Percentiles rank a stretch among this genome's conserved stretches.
phyloP scores from a whole-genome alignment of 495 filamentous ascomycete genomes.

The Xylaria cubensis region DNA sequence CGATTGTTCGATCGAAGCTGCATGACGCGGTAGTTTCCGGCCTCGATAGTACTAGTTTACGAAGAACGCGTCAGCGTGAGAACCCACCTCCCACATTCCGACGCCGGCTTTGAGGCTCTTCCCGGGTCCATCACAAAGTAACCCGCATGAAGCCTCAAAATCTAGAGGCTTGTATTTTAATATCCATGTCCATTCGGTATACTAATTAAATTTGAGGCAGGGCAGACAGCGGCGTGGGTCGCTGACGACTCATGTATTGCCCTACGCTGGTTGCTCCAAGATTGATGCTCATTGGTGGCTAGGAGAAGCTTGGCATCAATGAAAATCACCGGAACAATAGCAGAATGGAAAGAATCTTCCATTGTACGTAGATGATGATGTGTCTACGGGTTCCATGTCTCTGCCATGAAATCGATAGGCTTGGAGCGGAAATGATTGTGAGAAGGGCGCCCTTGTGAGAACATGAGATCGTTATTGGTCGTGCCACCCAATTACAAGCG shows the following conservation, averaged over 20 bases:
- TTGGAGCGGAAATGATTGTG: background rate
- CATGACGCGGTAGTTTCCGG: background rate
- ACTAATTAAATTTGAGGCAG: background rate
- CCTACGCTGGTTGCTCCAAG: background rate
- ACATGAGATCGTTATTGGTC: background rate
- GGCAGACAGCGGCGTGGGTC: background rate
- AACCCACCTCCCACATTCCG: slow-evolving; percentile 19
- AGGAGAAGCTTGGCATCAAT: background rate
- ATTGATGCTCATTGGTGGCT: slow-evolving; percentile 4
- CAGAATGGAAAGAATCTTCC: background rate
- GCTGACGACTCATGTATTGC: slow-evolving; percentile 6
- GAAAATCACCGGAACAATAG: background rate
- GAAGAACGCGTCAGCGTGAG: slow-evolving; percentile 18
- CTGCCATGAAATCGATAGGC: background rate
- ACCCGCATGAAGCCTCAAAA: background rate
- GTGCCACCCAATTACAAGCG: background rate
- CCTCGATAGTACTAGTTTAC: background rate
- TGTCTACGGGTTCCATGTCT: background rate
- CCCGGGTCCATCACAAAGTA: background rate
- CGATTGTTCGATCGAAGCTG: background rate
- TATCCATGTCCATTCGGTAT: background rate
- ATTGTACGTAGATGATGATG: slow-evolving; percentile 20
- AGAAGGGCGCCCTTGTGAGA: background rate
- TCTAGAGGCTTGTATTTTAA: background rate
- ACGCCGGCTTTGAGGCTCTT: slow-evolving; percentile 9